A percentile compares a stretch with the other conserved stretches of the same genome.
Conservation (phyloP, 352 stramenopile genomes). For the Phytophthora nicotianae region DNA sequence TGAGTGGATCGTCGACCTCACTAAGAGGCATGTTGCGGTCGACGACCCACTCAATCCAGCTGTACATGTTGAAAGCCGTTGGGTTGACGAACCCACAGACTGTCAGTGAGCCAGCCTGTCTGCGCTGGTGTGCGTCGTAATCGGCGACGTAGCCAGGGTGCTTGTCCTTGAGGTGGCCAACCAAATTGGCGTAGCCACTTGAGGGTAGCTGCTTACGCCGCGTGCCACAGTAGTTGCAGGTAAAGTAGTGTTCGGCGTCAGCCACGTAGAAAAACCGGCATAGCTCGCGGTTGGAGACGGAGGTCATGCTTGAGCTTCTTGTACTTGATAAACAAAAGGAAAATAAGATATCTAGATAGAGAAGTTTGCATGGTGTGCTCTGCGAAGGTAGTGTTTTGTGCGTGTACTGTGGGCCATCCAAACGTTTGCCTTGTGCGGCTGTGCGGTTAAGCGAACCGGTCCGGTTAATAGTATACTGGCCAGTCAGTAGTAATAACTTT, state of each 20-base stretch:
- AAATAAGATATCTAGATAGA: no score
- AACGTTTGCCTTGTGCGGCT: no score
- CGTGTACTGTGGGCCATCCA: no score
- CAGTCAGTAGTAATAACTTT: no score
- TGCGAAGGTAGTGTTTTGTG: no score
- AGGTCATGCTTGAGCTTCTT: no score
- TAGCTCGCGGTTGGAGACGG: no score
- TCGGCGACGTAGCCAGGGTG: not conserved
- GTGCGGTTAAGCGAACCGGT: no score
- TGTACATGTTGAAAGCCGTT: not conserved
- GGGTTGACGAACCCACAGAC: constrained; percentile 4
- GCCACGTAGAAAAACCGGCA: not conserved
- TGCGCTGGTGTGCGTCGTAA: not conserved
- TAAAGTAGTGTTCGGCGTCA: constrained; percentile 2
- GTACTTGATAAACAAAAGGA: no score
- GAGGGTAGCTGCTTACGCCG: constrained; percentile 6
- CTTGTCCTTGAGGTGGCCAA: constrained; percentile 9
- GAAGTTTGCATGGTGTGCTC: no score
- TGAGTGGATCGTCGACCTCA: not conserved
- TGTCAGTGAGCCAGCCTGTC: not conserved
- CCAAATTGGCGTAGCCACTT: constrained; percentile 3
- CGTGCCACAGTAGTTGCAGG: constrained; percentile 1
- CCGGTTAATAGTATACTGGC: no score
- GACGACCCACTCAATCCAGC: not conserved
- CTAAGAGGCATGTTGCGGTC: not conserved